A percentile compares a stretch with the other conserved stretches of the same genome.
phyloP scores from a whole-genome alignment of 768 basidiomycete species.

The Lentinula sp. region DNA sequence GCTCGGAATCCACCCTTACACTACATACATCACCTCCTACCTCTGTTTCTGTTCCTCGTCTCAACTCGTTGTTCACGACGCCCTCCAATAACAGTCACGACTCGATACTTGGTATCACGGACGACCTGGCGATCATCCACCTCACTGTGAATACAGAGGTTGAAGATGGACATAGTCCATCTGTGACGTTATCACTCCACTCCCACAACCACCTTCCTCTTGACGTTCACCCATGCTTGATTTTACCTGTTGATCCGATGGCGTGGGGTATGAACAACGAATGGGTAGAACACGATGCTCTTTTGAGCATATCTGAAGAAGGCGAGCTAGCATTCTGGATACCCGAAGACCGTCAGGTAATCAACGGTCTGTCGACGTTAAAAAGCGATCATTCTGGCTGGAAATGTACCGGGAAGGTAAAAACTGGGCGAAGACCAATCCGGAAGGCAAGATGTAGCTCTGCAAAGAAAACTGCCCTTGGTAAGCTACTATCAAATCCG shows the following conservation, averaged over 20 bases:
- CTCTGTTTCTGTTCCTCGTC: slow-evolving; percentile 37
- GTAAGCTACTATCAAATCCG: slow-evolving; percentile 34
- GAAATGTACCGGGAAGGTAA: slow-evolving; percentile 69
- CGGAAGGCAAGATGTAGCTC: slow-evolving; percentile 81
- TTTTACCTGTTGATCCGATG: slow-evolving; percentile 85
- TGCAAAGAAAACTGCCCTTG: slow-evolving; percentile 84
- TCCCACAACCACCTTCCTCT: slow-evolving; percentile 52
- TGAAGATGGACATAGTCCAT: not conserved
- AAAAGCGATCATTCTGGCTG: slow-evolving; percentile 29
- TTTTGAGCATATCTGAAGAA: slow-evolving; percentile 69
- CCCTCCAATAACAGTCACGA: slow-evolving; percentile 48
- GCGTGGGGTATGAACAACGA: slow-evolving; percentile 55
- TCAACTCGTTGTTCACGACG: slow-evolving; percentile 61
- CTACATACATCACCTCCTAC: slow-evolving; percentile 44
- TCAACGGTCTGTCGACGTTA: slow-evolving; percentile 10
- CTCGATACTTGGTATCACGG: slow-evolving; percentile 61
- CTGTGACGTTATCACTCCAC: slow-evolving; percentile 30
- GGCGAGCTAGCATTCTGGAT: slow-evolving; percentile 90
- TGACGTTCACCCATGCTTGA: slow-evolving; percentile 38
- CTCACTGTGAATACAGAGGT: slow-evolving; percentile 25
- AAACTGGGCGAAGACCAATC: slow-evolving; percentile 62
- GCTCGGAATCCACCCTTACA: slow-evolving; percentile 38
- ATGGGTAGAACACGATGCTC: slow-evolving; percentile 58
- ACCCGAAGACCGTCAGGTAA: slow-evolving; percentile 34
- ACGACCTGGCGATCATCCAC: slow-evolving; percentile 52